Conservation (phyloP, 306 rosid species). For the Quercus aquifolioides region DNA sequence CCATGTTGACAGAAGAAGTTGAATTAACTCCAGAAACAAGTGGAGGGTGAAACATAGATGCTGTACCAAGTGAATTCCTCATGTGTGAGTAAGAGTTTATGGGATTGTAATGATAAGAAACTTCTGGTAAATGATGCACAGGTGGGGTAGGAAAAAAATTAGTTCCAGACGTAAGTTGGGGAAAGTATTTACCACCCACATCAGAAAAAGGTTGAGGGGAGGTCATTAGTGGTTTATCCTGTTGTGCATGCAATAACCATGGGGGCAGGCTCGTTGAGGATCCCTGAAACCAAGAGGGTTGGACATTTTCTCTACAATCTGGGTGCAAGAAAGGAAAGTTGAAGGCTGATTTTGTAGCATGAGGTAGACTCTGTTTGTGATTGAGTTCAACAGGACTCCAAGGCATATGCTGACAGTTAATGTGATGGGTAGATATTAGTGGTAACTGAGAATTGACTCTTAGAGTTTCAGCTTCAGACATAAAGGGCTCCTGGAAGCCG, state of each 20-base stretch:
- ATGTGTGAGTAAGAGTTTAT: constrained; percentile 39
- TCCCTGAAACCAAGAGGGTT: constrained; percentile 50
- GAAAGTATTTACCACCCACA: constrained; percentile 31
- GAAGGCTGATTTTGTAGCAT: constrained; percentile 39
- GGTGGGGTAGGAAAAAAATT: constrained; percentile 36
- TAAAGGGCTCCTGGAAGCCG: constrained; percentile 40
- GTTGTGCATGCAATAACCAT: constrained; percentile 58
- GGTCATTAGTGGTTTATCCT: constrained; percentile 34
- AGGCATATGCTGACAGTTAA: constrained; percentile 26
- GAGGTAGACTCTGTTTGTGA: constrained; percentile 44
- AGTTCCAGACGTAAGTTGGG: constrained; percentile 46
- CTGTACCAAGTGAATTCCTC: constrained; percentile 31
- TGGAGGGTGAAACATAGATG: constrained; percentile 44
- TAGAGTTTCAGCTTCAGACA: constrained; percentile 51
- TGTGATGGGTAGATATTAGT: constrained; percentile 33
- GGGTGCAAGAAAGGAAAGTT: constrained; percentile 72
- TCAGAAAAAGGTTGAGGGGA: constrained; percentile 44
- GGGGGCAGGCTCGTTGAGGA: constrained; percentile 46
- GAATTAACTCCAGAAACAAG: constrained; percentile 30
- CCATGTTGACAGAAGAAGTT: constrained; percentile 30
- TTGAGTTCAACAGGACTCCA: constrained; percentile 44
- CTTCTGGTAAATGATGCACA: constrained; percentile 38
- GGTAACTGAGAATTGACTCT: constrained; percentile 43
- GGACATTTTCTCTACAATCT: constrained; percentile 42
- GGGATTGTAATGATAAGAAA: constrained; percentile 40